phyloP scores from a whole-genome alignment of 1,284 basidiomycete species.

The Cystobasidiaceae sp. region DNA sequence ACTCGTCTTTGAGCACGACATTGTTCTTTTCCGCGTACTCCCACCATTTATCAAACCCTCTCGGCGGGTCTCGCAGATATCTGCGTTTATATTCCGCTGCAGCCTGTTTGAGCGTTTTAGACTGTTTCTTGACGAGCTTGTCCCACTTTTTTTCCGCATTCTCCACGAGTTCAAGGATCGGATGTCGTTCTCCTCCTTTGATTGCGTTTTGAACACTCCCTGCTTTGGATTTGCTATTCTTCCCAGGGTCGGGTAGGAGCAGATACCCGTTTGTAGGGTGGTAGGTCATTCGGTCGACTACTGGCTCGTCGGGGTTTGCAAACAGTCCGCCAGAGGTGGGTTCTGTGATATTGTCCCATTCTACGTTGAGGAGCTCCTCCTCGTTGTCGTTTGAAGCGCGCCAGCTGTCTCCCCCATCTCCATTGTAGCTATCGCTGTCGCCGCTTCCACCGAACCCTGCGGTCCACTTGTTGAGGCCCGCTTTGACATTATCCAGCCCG shows the following conservation, averaged over 20 bases:
- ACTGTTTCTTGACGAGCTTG: slow-evolving; percentile 63
- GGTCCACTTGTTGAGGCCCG: slow-evolving; percentile 24
- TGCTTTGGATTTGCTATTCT: neutral
- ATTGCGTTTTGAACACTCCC: no score
- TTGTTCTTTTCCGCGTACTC: slow-evolving; percentile 41
- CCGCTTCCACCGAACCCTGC: slow-evolving; percentile 2
- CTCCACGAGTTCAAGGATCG: slow-evolving; percentile 59
- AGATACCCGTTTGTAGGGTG: slow-evolving; percentile 27
- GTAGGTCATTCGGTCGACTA: slow-evolving; percentile 27
- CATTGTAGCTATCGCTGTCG: neutral
- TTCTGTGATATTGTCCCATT: slow-evolving; percentile 25
- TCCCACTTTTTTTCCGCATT: slow-evolving; percentile 66
- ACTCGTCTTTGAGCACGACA: slow-evolving; percentile 44
- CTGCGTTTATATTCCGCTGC: slow-evolving; percentile 72
- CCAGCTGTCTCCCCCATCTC: slow-evolving; percentile 9
- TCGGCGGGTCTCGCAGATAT: slow-evolving; percentile 71
- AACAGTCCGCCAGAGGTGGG: neutral
- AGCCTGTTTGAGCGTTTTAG: slow-evolving; percentile 66
- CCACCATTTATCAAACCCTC: slow-evolving; percentile 65
- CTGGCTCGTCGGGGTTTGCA: slow-evolving; percentile 10
- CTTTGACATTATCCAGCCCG: slow-evolving; percentile 36
- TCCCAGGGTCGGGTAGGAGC: slow-evolving; percentile 16
- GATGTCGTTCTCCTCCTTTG: slow-evolving; percentile 37
- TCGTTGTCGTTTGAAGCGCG: slow-evolving; percentile 10
- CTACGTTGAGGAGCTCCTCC: slow-evolving; percentile 5